Base-by-base conservation (phyloP, 768 basidiomycete genomes). In the Suillus alpinus region DNA sequence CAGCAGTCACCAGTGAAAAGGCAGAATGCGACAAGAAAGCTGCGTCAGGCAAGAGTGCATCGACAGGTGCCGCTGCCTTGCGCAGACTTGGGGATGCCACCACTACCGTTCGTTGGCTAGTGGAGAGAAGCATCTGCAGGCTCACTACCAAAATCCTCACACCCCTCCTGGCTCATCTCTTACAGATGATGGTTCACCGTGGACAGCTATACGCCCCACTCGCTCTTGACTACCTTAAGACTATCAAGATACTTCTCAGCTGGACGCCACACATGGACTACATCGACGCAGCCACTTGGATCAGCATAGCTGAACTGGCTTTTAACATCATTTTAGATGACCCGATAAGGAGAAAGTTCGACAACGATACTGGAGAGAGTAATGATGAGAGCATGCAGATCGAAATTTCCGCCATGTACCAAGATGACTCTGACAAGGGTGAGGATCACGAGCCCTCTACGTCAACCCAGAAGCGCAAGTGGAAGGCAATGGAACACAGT, bases 311-410 rank as follows among this genome's bases (percentile, higher is more conserved):
- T 39, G 83, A 86, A 65, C 74, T 92, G 43, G 83, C 82, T 41
- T 94, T 96, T 77, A 92, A 93, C 65, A 83, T 87, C 5, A 78
- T 95, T 26, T 74, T 98, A 5, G 86, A 82, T 12, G 88, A 91
- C 66, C 68, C 72, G 62, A 81, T 75, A 57, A 66, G 58, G 41
- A 55, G 64, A 9, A 71, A 69, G 9, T 63, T 66, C 0, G 62
- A 63, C 2, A 68, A 69, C 0, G 52, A 55, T 58, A 36, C 61
- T 23, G 43, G 71, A 74, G 56, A 71, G 62, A 55, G 69, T 62
- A 62, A 72, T 63, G 6, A 65, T 53, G 65, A 37, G 10, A 62
- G 61, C 51, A 23, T 29, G 44, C 49, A 44, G 9, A 60, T 13
- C 18, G 64, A 70, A 23, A 60, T 73, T 52, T 68, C 74, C 36